phyloP scores from a whole-genome alignment of 208 protist species.

The Sergeia podlipaevii region DNA sequence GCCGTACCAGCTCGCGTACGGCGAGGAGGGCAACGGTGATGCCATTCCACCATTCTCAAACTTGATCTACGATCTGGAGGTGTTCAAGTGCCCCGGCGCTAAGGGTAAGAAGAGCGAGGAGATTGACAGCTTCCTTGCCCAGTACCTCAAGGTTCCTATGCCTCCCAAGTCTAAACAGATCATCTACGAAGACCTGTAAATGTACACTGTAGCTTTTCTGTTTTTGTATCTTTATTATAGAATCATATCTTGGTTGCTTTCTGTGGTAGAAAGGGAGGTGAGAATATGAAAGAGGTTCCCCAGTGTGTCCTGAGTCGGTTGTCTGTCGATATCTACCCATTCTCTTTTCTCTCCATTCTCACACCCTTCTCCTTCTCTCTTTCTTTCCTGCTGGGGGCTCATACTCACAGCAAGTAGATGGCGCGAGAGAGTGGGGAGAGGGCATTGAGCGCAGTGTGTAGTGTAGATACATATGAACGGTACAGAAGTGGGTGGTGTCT shows the following conservation, averaged over 20 bases:
- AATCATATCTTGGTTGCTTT: neutral
- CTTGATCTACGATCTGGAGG: constrained; percentile 63
- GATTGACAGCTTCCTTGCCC: constrained; percentile 49
- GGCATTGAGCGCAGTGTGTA: too few species aligned
- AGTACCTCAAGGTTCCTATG: constrained; percentile 37
- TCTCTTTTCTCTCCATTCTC: too few species aligned
- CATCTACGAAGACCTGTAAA: constrained; percentile 41
- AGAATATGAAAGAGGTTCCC: too few species aligned
- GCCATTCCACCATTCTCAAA: constrained; percentile 37
- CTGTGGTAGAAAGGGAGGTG: too few species aligned
- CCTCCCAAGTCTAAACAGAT: constrained; percentile 17
- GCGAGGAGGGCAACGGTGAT: constrained; percentile 27
- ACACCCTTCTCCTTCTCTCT: too few species aligned
- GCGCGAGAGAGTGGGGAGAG: too few species aligned
- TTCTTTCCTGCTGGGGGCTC: too few species aligned
- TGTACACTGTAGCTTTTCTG: neutral
- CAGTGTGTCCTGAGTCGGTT: too few species aligned
- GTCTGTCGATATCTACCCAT: too few species aligned
- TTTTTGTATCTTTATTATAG: constrained; percentile 8
- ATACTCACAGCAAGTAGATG: too few species aligned
- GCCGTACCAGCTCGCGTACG: constrained; percentile 73
- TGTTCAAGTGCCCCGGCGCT: constrained; percentile 38
- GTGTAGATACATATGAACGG: too few species aligned
- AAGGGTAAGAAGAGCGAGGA: constrained; percentile 45
- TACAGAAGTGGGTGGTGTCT: too few species aligned